These are phyloP conservation scores for Podospora tetraspora DNA, from an alignment of 495 filamentous ascomycete species.

Conservation along the genomic window DNA sequence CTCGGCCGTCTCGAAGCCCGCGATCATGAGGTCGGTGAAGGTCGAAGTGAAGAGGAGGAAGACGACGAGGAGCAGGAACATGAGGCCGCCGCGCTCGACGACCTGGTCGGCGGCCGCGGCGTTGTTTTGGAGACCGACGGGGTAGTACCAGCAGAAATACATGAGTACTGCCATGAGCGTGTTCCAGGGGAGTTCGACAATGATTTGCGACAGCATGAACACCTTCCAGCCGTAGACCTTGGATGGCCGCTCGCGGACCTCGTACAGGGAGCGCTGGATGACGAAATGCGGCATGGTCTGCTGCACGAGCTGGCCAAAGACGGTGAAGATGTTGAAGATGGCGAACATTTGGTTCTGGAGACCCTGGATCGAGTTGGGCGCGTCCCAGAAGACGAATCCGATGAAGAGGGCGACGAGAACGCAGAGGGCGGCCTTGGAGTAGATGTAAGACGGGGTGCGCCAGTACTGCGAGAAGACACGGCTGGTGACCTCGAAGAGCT, in stretches of 20 bases:
- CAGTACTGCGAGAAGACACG: slow-evolving; percentile 87
- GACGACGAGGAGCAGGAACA: slow-evolving; percentile 59
- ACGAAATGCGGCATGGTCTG: slow-evolving; percentile 86
- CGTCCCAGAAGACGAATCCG: slow-evolving; percentile 80
- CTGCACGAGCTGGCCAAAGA: slow-evolving; percentile 69
- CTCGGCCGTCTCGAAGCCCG: slow-evolving; percentile 61
- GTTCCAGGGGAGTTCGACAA: slow-evolving; percentile 73
- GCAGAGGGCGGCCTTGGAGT: slow-evolving; percentile 60
- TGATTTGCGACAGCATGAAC: slow-evolving; percentile 74
- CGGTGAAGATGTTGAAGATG: slow-evolving; percentile 75
- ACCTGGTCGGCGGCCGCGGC: slow-evolving; percentile 53
- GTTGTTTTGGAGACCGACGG: slow-evolving; percentile 70
- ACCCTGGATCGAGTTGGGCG: slow-evolving; percentile 64
- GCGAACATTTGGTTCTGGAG: slow-evolving; percentile 84
- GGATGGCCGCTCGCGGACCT: slow-evolving; percentile 77
- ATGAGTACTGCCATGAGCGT: slow-evolving; percentile 62
- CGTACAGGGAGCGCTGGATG: slow-evolving; percentile 71
- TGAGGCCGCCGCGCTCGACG: slow-evolving; percentile 56
- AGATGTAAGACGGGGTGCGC: slow-evolving; percentile 82
- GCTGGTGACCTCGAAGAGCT: slow-evolving; percentile 50
- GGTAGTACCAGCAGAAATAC: slow-evolving; percentile 76
- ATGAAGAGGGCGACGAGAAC: slow-evolving; percentile 65
- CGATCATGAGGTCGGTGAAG: slow-evolving; percentile 64
- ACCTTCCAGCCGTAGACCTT: slow-evolving; percentile 79
- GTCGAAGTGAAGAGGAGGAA: slow-evolving; percentile 68